Evolutionary conservation across 805 yeast genomes (phyloP).

Genomic region (Candida vartiovaarae): DNA sequence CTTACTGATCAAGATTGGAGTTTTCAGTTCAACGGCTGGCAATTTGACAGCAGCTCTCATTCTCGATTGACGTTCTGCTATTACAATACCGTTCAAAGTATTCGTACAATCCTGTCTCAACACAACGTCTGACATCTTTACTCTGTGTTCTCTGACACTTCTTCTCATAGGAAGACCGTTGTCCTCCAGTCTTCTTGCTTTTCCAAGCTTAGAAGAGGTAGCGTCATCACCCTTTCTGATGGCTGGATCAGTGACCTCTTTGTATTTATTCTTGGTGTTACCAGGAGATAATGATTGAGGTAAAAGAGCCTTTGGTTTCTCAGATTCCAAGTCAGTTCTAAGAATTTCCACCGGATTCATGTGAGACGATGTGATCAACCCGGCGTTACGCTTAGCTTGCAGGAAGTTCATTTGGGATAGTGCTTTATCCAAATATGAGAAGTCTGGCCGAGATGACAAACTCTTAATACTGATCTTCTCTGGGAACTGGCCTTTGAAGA

Average conservation of each 20-base stretch:
- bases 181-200: conserved; percentile 33
- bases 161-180: conserved; percentile 17
- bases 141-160: conserved; percentile 10
- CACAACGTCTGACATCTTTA: conserved; percentile 19
- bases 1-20: conserved; percentile 74
- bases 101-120: conserved; percentile 40
- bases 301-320: conserved; percentile 58
- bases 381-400: conserved; percentile 56
- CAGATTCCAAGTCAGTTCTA: conserved; percentile 61
- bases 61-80: conserved; percentile 38
- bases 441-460: conserved; percentile 55
- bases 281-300: conserved; percentile 93
- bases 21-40: conserved; percentile 19
- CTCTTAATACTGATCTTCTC: conserved; percentile 54
- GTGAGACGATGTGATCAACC: conserved; percentile 40
- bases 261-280: conserved; percentile 80
- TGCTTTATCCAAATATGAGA: conserved; percentile 44
- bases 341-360: conserved; percentile 66
- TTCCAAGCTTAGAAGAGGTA: conserved; percentile 24
- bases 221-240: conserved; percentile 25
- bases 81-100: conserved; percentile 37
- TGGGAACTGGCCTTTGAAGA: conserved; percentile 89
- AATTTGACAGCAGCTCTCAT: conserved; percentile 24
- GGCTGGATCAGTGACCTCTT: conserved; percentile 38
- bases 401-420: conserved; percentile 65